Conservation (phyloP, 371 early-diverging fungal species). For the Apophysomyces elegans region DNA sequence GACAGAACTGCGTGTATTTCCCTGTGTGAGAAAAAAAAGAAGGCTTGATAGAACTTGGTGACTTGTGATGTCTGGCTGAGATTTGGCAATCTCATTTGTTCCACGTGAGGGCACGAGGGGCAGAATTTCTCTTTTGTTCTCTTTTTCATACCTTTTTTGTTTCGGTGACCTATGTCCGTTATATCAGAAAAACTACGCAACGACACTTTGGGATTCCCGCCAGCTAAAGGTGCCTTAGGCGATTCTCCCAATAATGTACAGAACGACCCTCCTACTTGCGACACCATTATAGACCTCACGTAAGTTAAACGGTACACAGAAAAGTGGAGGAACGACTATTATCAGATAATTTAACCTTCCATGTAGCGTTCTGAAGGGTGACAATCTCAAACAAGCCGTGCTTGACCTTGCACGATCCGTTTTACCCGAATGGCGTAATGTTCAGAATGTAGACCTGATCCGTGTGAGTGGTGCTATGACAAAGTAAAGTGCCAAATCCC, state of each 20-base stretch:
- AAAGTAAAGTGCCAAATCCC: conserved; percentile 25
- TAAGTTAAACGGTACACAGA: not conserved
- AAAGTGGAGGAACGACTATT: not conserved
- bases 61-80: too few species aligned
- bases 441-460: conserved; percentile 5
- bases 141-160: too few species aligned
- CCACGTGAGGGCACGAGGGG: too few species aligned
- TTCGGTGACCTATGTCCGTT: too few species aligned
- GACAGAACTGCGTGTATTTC: too few species aligned
- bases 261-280: conserved; percentile 21
- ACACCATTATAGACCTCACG: conserved; percentile 22
- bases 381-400: conserved; percentile 12
- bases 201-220: too few species aligned
- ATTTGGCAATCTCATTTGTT: too few species aligned
- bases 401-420: conserved; percentile 16
- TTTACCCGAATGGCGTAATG: conserved; percentile 23
- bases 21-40: too few species aligned
- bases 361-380: conserved; percentile 21
- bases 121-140: too few species aligned
- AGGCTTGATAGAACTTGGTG: too few species aligned
- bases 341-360: not conserved
- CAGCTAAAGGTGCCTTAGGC: too few species aligned
- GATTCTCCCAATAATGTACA: not conserved
- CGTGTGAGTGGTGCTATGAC: conserved; percentile 32
- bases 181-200: too few species aligned